Base-by-base conservation (phyloP, 164 flowering plant species). In the Platanus orientalis region DNA sequence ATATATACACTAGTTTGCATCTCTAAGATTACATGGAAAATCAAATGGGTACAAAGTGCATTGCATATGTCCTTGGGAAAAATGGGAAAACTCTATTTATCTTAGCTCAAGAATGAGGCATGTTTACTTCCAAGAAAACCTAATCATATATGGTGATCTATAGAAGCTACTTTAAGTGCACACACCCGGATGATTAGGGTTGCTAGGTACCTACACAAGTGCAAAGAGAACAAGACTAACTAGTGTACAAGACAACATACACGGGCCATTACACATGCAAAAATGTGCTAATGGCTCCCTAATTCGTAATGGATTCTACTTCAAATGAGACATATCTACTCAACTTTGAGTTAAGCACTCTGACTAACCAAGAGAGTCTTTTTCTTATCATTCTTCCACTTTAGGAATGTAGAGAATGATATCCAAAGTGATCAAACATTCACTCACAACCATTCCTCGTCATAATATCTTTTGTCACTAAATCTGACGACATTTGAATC, bases 241-340 rank as follows among this genome's bases (percentile, higher is more conserved):
- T 66, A 0, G 47, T 54, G 73, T 82, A 70, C 67, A 74, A 50
- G 0, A 79, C 73, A 55, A 80, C 79, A 0, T 88, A 88, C 77
- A 74, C 77, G 27, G 84, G 88, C 1, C 60, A 62, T 6, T 91
- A 88, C 66, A 83, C 86, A 0, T 88, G 95, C 78, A 76, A 54
- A 59, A 68, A 62, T 53, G 61, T 34, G 65, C 32, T 58, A 10
- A 71, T 52, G 39, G 32, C 67, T 30, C 81, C 77, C 0, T 67
- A 62, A 14, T 49, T 79, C 21, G 3, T 69, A 26, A 0, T 67
- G 45, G 58, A 62, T 34, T 60, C 78, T 12, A 58, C 58, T 29
- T 44, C 73, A 20, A 60, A 42, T 61, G 65, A 56, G 29, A 20
- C 52, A 40, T 32, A 6, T 60, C 3, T 66, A 0, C 51, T 65